phyloP scores from a whole-genome alignment of 2,329 filamentous ascomycete species.

The Dothistroma pini region DNA sequence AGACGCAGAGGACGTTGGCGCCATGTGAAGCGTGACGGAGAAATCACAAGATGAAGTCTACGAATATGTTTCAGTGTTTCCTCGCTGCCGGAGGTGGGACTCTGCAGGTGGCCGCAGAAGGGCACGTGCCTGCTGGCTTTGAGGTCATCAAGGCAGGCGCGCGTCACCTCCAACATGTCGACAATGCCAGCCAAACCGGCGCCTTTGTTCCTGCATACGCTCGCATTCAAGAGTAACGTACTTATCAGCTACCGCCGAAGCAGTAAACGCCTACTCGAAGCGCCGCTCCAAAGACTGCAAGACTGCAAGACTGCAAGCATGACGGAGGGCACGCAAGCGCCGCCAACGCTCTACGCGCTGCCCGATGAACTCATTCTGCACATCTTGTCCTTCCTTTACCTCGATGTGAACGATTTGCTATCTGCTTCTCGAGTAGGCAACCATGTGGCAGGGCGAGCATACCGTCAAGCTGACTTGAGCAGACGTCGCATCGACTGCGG shows the following conservation, averaged over 20 bases:
- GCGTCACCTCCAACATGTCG: not conserved
- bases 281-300: not conserved
- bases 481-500: constrained; percentile 63
- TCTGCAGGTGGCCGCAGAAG: not conserved
- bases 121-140: not conserved
- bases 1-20: not conserved
- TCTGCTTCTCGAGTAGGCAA: constrained; percentile 39
- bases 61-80: not conserved
- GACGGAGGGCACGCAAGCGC: not conserved
- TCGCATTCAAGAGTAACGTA: not conserved
- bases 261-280: not conserved
- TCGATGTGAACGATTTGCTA: constrained; percentile 47
- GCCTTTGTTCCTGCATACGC: not conserved
- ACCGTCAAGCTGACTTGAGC: constrained; percentile 14
- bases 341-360: constrained; percentile 16
- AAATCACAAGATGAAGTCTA: not conserved
- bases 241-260: not conserved
- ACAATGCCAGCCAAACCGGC: too few species aligned
- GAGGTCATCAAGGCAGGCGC: not conserved
- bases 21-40: not conserved
- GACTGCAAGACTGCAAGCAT: not conserved
- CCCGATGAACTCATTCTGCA: constrained; percentile 46
- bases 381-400: constrained; percentile 44
- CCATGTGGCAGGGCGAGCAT: not conserved
- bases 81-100: not conserved